A percentile compares a stretch with the other conserved stretches of the same genome.
These are phyloP conservation scores for Saprolegnia diclina DNA, from an alignment of 352 stramenopile genomes.

Conservation along the genomic window DNA sequence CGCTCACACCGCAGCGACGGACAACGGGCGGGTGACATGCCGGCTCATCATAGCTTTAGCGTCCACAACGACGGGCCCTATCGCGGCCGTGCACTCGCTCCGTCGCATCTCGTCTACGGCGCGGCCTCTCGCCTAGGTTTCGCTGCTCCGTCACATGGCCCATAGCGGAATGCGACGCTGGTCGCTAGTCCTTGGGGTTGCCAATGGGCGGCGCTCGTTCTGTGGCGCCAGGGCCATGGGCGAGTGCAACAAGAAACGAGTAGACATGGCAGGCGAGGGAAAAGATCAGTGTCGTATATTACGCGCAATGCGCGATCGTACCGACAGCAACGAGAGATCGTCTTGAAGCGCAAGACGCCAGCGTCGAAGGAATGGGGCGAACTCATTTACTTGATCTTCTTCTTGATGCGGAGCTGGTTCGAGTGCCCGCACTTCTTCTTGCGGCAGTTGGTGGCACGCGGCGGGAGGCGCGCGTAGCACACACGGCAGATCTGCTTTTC, in stretches of 20 bases:
- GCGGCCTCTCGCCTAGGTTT: no score
- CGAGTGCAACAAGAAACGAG: not conserved
- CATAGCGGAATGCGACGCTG: no score
- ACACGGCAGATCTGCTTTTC: constrained; percentile 99
- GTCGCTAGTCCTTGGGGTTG: no score
- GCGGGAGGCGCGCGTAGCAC: constrained; percentile 99
- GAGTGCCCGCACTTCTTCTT: constrained; percentile 99
- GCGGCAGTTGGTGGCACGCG: constrained; percentile 99
- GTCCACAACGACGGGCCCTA: no score
- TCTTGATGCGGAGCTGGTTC: constrained; percentile 99
- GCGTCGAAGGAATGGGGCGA: not conserved
- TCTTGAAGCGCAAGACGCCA: not conserved
- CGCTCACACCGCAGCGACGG: no score
- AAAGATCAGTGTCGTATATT: constrained; percentile 11
- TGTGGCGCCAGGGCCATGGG: not conserved
- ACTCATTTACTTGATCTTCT: constrained; percentile 99
- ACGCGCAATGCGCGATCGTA: not conserved
- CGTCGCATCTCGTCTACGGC: no score
- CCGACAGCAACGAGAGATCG: no score
- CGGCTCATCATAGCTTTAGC: no score
- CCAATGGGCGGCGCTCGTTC: no score
- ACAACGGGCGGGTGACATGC: no score
- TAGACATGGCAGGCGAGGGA: not conserved
- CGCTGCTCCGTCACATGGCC: no score
- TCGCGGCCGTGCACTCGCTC: no score